phyloP scores from a whole-genome alignment of 1,284 basidiomycete species.

The Cryptococcus wingfieldii region DNA sequence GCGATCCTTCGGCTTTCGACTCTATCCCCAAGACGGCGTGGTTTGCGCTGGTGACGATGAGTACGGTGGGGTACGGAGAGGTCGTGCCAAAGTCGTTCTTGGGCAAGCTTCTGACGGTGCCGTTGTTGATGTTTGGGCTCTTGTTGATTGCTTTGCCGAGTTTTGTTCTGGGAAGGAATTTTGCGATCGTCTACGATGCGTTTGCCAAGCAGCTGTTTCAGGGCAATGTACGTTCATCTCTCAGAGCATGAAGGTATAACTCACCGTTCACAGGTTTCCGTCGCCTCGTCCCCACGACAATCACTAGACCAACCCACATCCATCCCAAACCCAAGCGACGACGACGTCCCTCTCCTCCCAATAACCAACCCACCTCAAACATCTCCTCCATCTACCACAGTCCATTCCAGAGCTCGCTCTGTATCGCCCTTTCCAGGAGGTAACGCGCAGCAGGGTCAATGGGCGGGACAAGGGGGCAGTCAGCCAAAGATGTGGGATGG shows the following conservation, averaged over 20 bases:
- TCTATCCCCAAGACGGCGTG: conserved; percentile 73
- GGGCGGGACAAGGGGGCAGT: not conserved
- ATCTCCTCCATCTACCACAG: not conserved
- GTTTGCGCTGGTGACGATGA: conserved; percentile 57
- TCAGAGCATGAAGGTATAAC: not conserved
- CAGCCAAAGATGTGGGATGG: conserved; percentile 32
- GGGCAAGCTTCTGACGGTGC: conserved; percentile 74
- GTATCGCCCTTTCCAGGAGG: not conserved
- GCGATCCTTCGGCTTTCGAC: conserved; percentile 57
- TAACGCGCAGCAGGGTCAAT: conserved; percentile 6
- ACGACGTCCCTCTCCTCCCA: conserved; percentile 11
- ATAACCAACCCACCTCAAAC: conserved; percentile 2
- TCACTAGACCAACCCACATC: not conserved
- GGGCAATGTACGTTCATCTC: conserved; percentile 20
- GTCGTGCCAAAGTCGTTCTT: conserved; percentile 77
- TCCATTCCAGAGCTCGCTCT: not conserved
- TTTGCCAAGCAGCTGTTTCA: conserved; percentile 51
- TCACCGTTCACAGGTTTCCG: not conserved
- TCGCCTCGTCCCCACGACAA: conserved; percentile 5
- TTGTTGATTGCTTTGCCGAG: conserved; percentile 80
- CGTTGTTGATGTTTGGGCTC: conserved; percentile 76
- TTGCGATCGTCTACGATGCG: conserved; percentile 77
- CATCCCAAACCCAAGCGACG: not conserved
- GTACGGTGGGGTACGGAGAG: conserved; percentile 60
- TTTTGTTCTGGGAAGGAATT: conserved; percentile 83